Evolutionary conservation across 1,139 yeast genomes (phyloP).

Genomic region (Magnusiomyces magnusii): DNA sequence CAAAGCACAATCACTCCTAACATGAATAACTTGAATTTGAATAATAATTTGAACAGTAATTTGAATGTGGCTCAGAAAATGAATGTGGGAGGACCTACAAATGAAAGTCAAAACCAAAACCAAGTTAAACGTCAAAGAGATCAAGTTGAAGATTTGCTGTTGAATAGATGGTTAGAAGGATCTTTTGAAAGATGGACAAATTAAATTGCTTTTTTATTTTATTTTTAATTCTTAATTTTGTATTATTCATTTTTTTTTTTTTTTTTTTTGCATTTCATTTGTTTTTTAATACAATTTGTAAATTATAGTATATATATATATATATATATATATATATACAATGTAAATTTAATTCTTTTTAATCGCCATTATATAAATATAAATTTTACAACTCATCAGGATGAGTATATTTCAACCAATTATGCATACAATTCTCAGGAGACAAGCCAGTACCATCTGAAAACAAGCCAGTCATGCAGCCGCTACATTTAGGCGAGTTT

Average conservation of each 20-base stretch:
- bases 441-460: constrained; percentile 39
- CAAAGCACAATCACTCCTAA: not conserved
- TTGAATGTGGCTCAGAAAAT: too few relatives aligned
- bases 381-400: constrained; percentile 4
- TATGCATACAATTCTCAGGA: constrained; percentile 66
- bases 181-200: constrained; percentile 4
- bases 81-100: too few relatives aligned
- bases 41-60: too few relatives aligned
- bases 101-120: not conserved
- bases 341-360: not conserved
- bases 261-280: not conserved
- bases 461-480: constrained; percentile 42
- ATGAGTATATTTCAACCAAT: constrained; percentile 46
- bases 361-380: not conserved
- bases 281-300: not conserved
- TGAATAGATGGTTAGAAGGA: constrained; percentile 7
- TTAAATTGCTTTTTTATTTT: not conserved
- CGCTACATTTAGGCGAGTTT: constrained; percentile 34
- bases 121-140: too few relatives aligned
- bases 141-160: constrained; percentile 2
- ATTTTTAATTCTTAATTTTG: not conserved
- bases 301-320: constrained; percentile 2
- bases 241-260: not conserved
- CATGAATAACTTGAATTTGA: not conserved
- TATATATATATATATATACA: not conserved